Evolutionary conservation across 2,329 filamentous ascomycete species (phyloP), one percentile per base, ranked within the genome.

Genomic region (Thermothelomyces thermophilus): DNA sequence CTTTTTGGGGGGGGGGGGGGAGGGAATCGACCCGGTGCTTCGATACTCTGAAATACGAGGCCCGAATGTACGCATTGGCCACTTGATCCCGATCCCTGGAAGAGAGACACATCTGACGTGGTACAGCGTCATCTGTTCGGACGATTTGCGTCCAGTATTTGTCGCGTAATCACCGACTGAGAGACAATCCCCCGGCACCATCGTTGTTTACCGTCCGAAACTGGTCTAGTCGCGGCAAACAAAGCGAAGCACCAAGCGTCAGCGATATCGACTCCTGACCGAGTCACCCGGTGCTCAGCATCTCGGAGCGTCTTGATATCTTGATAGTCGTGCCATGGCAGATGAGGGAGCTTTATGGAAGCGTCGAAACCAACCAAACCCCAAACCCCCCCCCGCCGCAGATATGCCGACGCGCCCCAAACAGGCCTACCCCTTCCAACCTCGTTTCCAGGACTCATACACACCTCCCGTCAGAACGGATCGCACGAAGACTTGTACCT

Each of bases 91-190:
- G 17, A 39, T 37, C 33, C 48, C 19, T 51, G 42, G 31, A 34
- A 10, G 11, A 20, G 28, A 26, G 19, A 28, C 10, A 22, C 2
- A 11, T 26, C 24, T 43, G 22, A 14, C 16, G 52, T 52, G 36
- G 35, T 43, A 52, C 52, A 24, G n/a, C 37, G 22, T 35, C 35
- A 16, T 43, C 22, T 13, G n/a, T 19, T 46, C 50, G 53, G 50
- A 35, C n/a, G n/a, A n/a, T n/a, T n/a, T n/a, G 40, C 43, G 26
- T 52, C 37, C 36, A 28, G 30, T 41, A 37, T 30, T 30, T 42
- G 19, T 33, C 40, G 26, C 34, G 7, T 33, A 45, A 47, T 48
- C 40, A 49, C 52, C 52, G 52, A 37, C 24, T n/a, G 37, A 28
- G 31, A 34, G 20, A 22, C 41, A 42, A 42, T 43, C 34, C n/a